Base-by-base conservation (phyloP, 768 basidiomycete species). In the Cyclocybe aegerita region DNA sequence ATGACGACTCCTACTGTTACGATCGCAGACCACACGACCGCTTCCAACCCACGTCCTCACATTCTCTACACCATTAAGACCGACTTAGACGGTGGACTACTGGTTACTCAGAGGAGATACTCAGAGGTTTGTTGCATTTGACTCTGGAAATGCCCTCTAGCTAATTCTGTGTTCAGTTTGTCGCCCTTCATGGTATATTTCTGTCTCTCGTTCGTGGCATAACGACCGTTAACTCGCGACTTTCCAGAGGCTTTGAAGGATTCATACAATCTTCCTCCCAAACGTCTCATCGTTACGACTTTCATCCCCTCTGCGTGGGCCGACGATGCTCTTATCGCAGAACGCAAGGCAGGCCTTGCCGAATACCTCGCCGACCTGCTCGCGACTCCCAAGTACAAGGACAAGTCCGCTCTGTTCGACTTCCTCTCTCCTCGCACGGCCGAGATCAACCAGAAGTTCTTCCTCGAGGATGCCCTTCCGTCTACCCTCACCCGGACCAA, bases 221-320 rank as follows among this genome's bases (percentile, higher is more conserved):
- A n/a, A n/a, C 29, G n/a, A 33, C 4, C 9, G 16, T n/a, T 31
- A 16, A 41, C 35, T 12, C 38, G 17, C 5, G 4, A 9, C 37
- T 48, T 29, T 46, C n/a, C 44, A 63, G 65, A 64, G n/a, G 57
- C 65, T n/a, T 61, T 79, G 23, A 64, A 66, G 39, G 72, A 77
- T 51, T 61, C 68, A 0, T 72, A 66, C 51, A 47, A 58, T 9
- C 71, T 83, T 8, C 80, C 81, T 9, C 77, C 80, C 3, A 81
- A 79, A 63, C 74, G 76, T n/a, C 65, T 75, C 15, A 62, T 81
- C 5, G 62, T 65, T n/a, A 79, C 75, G 7, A 70, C 69, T 1
- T 77, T 81, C 56, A 48, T 79, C 14, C 79, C 79, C 0, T 75
- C 74, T 1, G 76, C 77, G 2, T 81, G 81, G 79, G 66, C 76